These are phyloP conservation scores for Ceratocystis lukuohia DNA, from an alignment of 2,329 filamentous ascomycete genomes.

Conservation along the genomic window DNA sequence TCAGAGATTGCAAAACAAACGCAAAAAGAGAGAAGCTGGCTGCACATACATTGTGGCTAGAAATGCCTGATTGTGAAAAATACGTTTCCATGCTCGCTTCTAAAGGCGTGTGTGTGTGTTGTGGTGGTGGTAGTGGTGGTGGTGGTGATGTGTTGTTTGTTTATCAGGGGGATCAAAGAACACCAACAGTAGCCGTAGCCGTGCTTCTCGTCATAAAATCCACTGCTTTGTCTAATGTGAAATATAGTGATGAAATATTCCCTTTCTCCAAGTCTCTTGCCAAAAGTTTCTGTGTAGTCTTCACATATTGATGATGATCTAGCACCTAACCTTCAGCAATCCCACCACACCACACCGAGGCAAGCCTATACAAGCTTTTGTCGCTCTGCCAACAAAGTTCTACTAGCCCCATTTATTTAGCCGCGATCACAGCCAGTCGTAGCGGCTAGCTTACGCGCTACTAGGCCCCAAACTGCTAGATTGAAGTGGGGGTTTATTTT, in stretches of 20 bases:
- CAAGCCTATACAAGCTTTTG: neutral
- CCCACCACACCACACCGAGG: neutral
- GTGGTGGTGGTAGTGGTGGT: neutral
- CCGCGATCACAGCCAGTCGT: neutral
- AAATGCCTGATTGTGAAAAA: conserved; percentile 50
- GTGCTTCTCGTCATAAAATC: too few relatives aligned
- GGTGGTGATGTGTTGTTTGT: neutral
- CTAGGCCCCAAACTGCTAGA: conserved; percentile 3
- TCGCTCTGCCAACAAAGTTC: conserved; percentile 4
- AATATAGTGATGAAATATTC: too few relatives aligned
- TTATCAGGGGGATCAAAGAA: neutral
- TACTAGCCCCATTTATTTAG: neutral
- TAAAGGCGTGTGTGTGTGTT: conserved; percentile 28
- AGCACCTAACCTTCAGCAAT: neutral
- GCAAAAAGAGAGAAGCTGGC: neutral
- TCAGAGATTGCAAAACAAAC: neutral
- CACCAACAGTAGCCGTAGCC: neutral
- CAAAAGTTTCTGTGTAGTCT: neutral
- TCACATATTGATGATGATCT: conserved; percentile 3
- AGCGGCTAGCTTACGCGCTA: neutral
- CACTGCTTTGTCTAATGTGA: too few relatives aligned
- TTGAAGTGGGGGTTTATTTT: neutral
- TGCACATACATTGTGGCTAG: conserved; percentile 52
- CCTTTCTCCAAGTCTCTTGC: too few relatives aligned
- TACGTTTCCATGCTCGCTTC: conserved; percentile 28